Conservation (phyloP, 2,329 filamentous ascomycete species). For the Phyllosticta citriasiana region DNA sequence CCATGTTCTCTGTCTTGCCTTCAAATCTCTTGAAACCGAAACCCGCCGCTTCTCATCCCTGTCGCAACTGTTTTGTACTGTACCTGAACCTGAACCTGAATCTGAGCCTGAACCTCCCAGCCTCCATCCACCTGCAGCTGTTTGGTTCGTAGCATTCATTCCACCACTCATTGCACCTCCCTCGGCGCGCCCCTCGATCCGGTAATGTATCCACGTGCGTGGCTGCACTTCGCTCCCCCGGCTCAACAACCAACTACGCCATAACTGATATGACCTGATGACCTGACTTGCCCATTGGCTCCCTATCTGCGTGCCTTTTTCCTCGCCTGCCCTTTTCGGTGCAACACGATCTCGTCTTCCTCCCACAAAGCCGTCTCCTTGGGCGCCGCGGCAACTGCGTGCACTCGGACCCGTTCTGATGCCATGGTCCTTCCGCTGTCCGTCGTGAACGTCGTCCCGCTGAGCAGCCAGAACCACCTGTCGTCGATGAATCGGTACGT, state of each 20-base stretch:
- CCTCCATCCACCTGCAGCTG: too few species aligned
- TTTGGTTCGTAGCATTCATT: neutral
- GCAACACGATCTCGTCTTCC: neutral
- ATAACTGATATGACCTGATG: neutral
- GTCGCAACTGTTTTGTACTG: neutral
- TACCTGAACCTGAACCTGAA: too few species aligned
- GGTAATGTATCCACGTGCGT: neutral
- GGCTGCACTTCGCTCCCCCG: neutral
- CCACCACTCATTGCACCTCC: neutral
- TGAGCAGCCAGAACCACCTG: slow-evolving; percentile 1
- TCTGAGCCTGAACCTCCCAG: too few species aligned
- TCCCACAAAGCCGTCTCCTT: neutral
- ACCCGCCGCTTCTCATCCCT: neutral
- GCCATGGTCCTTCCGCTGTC: slow-evolving; percentile 4
- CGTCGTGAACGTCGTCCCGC: neutral
- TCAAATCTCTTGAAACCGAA: neutral
- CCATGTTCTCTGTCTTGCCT: neutral
- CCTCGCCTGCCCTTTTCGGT: neutral
- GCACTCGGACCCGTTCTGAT: neutral
- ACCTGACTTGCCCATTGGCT: neutral
- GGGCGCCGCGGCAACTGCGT: neutral
- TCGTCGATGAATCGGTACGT: slow-evolving; percentile 6
- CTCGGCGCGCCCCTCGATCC: neutral
- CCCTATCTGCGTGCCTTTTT: neutral
- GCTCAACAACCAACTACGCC: neutral